Evolutionary conservation across 169 alveolate species (phyloP), one percentile per base, ranked within the genome.

Genomic region (Plasmodium knowlesi): DNA sequence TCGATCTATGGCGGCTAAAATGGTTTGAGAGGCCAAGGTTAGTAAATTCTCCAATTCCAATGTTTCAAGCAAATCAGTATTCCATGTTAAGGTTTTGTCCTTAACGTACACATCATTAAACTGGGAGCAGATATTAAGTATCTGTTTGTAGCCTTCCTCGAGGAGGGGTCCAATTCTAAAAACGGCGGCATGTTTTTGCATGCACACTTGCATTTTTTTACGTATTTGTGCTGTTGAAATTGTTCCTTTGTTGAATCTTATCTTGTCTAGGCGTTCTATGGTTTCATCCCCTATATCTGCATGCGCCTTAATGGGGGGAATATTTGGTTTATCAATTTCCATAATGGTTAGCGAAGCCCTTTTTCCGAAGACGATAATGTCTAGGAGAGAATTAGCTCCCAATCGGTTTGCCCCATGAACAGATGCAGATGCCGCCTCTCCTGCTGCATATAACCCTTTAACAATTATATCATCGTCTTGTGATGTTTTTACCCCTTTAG

Each of bases 341-440:
- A 97, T 95, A 0, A 98, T 97, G 2, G 99, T 97, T 81, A 95
- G 94, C 2, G 99, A 99, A 28, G 99, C 99, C 91, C 98, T 97
- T 93, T 99, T 98, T 83, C 99, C 99, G 95, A 98, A 98, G 57
- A 99, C 99, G 39, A 98, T 99, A 86, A 99, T 95, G 93, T 99
- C 99, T 76, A 99, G 92, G 82, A 99, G 96, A 28, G 99, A 98
- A 96, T 99, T 99, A 57, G 99, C 99, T 30, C 99, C 99, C 50
- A 99, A 96, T 54, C 99, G 96, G 97, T 99, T 99, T 8, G 99
- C 99, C 37, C 99, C 99, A 93, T 99, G 99, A 72, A 99, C 99
- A 32, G 99, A 98, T 37, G 99, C 99, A 92, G 99, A 98, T 19
- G 99, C 99, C 12, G 99, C 98, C 96, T 99, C 99, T n/a, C 99